phyloP scores from a whole-genome alignment of 83 land plant species.

The Picea mariana region DNA sequence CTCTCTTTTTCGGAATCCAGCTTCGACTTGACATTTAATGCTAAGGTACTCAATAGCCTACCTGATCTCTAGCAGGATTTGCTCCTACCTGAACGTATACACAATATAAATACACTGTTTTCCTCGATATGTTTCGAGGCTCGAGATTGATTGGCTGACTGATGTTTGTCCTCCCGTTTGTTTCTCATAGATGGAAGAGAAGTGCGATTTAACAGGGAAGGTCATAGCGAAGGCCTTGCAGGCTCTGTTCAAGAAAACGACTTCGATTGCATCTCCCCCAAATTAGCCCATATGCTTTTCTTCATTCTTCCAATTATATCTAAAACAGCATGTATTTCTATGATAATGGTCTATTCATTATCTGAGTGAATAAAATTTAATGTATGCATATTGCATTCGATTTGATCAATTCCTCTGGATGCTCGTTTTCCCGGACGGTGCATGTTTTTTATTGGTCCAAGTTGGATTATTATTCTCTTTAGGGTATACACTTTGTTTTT shows the following conservation, averaged over 20 bases:
- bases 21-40: conserved; percentile 63
- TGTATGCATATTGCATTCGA: too few species aligned
- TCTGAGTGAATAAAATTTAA: too few species aligned
- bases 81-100: background rate
- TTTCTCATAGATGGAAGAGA: conserved; percentile 50
- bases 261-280: background rate
- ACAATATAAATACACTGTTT: background rate
- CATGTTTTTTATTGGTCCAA: too few species aligned
- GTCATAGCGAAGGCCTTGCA: conserved; percentile 33
- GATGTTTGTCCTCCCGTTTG: background rate
- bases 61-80: too few species aligned
- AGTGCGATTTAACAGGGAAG: conserved; percentile 25
- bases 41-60: conserved; percentile 39
- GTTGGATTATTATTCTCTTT: too few species aligned
- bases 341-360: too few species aligned
- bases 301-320: too few species aligned
- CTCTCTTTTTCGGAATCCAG: conserved; percentile 55
- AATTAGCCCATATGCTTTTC: too few species aligned
- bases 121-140: background rate
- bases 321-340: too few species aligned
- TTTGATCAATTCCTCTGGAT: too few species aligned
- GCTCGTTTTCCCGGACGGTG: too few species aligned
- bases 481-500: too few species aligned
- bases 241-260: conserved; percentile 24
- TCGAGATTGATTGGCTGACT: background rate